phyloP scores from a whole-genome alignment of 148 eudicot genomes.

The Rhododendron simsii region DNA sequence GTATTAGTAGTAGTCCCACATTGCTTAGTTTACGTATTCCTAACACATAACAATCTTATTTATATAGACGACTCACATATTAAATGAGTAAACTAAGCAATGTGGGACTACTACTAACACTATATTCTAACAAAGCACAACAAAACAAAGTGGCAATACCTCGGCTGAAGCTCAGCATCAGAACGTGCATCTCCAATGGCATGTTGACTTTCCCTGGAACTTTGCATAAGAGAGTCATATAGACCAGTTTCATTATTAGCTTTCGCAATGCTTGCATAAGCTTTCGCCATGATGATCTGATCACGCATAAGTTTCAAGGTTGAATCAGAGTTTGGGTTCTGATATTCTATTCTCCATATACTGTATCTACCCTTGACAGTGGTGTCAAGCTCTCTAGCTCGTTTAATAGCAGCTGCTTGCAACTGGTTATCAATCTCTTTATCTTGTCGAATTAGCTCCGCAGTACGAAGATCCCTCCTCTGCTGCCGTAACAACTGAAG shows the following conservation, averaged over 20 bases:
- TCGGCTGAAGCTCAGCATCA: constrained; percentile 78
- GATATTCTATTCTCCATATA: constrained; percentile 95
- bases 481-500: constrained; percentile 59
- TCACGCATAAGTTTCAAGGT: constrained; percentile 90
- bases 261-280: constrained; percentile 89
- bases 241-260: constrained; percentile 64
- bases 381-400: constrained; percentile 70
- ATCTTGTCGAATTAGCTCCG: constrained; percentile 63
- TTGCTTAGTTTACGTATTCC: too few species aligned
- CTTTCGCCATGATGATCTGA: constrained; percentile 97
- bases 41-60: too few species aligned
- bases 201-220: constrained; percentile 52
- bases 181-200: constrained; percentile 77
- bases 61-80: too few species aligned
- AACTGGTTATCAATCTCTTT: constrained; percentile 57
- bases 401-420: constrained; percentile 79
- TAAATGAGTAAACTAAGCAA: too few species aligned
- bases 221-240: constrained; percentile 61
- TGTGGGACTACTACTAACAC: too few species aligned
- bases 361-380: constrained; percentile 70
- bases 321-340: constrained; percentile 88
- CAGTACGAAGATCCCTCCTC: constrained; percentile 73
- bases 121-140: neutral
- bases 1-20: too few species aligned
- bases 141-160: constrained; percentile 31